These are phyloP conservation scores for Zasmidium cellare DNA, from an alignment of 2,329 filamentous ascomycete genomes.

Conservation along the genomic window DNA sequence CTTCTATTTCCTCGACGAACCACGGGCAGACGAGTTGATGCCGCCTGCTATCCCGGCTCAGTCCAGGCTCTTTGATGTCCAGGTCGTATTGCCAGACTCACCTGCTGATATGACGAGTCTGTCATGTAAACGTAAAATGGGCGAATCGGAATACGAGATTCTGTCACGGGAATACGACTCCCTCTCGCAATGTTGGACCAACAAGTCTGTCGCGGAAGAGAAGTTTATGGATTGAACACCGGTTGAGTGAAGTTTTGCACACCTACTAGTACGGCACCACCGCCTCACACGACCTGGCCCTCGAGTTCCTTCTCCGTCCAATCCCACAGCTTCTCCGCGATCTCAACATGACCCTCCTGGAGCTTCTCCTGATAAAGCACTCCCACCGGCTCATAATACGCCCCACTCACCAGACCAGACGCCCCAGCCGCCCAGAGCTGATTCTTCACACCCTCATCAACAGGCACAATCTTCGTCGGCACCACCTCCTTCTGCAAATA, in stretches of 20 bases:
- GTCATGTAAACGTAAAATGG: neutral
- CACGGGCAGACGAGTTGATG: neutral
- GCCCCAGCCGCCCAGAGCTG: conserved; percentile 44
- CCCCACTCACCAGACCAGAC: conserved; percentile 26
- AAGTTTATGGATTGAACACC: neutral
- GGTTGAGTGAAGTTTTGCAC: neutral
- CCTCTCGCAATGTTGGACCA: neutral
- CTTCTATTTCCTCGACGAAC: neutral
- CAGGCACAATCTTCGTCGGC: neutral
- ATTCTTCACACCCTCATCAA: conserved; percentile 37
- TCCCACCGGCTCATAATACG: conserved; percentile 44
- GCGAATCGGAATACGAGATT: neutral
- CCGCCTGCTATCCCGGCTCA: neutral
- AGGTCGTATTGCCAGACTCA: neutral
- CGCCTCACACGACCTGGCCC: neutral
- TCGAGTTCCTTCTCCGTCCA: conserved; percentile 29
- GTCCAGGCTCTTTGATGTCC: neutral
- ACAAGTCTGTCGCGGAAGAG: neutral
- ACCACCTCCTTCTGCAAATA: neutral
- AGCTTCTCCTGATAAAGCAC: conserved; percentile 11
- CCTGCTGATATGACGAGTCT: neutral
- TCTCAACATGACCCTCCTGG: conserved; percentile 17
- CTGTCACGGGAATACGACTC: neutral
- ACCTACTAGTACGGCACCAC: neutral
- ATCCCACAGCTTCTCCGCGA: conserved; percentile 35